Evolutionary conservation across 371 early-diverging fungal species (phyloP), one percentile per base, ranked within the genome.

Genomic region (Mucor racemosus): DNA sequence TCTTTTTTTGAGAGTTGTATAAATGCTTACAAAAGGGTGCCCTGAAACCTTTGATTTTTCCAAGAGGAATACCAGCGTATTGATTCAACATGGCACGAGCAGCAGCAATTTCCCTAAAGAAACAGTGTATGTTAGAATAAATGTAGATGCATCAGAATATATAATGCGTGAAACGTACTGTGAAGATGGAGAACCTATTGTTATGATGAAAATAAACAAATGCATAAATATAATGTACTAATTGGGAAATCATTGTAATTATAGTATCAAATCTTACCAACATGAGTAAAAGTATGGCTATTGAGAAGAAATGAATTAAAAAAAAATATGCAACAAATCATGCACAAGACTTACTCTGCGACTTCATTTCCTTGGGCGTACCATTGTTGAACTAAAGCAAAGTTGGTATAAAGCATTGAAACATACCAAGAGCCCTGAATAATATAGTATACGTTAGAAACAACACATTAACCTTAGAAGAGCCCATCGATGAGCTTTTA

Each of bases 361-460:
- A 90, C 84, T 71, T 92, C 92, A 66, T 91, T 82, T 55, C 91
- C 91, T 34, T 84, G 77, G 50, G 90, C 91, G 57, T 90, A 90
- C 89, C 89, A 90, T 65, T 88, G 84, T 60, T 89, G 86, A 39
- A 90, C 85, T 42, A 89, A 73, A 15, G 86, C 76, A 64, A 84
- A 90, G 69, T 92, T 87, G 7, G 89, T 85, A 61, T 90, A 90
- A 39, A 82, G 69, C 72, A 85, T 88, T 36, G 87, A 87, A 15
- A 86, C 85, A 74, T 84, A 92, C 84, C 84, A 89, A n/a, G 90
- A 91, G 14, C 86, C 85, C 71, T 76, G 68, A 34, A 42, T 15
- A 26, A 35, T 31, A 11, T 8, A 13, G 26, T 38, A 26, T 62
- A 39, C 14, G 11, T 34, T 48, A 54, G 14, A 14, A 19, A 31